Evolutionary conservation across 352 stramenopile genomes (phyloP).

Genomic region (Peronospora farinosa): DNA sequence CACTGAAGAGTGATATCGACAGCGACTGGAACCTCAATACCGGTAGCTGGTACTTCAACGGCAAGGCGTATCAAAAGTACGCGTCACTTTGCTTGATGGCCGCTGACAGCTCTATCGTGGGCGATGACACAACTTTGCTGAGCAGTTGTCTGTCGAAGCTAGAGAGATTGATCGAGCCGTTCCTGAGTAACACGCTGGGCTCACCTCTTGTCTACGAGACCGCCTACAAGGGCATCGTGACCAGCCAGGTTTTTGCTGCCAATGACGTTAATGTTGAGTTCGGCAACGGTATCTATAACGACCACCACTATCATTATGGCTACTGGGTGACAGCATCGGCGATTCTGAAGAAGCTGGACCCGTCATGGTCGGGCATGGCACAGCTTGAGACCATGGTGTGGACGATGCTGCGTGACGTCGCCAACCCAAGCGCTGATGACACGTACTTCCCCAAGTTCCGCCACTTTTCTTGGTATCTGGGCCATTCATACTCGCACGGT

Average conservation of each 20-base stretch:
- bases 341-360: slow-evolving; percentile 62
- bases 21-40: slow-evolving; percentile 38
- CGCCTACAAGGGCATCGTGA: slow-evolving; percentile 59
- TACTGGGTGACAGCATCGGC: slow-evolving; percentile 70
- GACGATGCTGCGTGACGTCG: slow-evolving; percentile 64
- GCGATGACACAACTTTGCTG: slow-evolving; percentile 43
- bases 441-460: slow-evolving; percentile 63
- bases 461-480: slow-evolving; percentile 70
- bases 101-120: slow-evolving; percentile 40
- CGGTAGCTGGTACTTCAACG: slow-evolving; percentile 73
- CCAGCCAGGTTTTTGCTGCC: slow-evolving; percentile 39
- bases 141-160: slow-evolving; percentile 56
- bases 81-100: slow-evolving; percentile 71
- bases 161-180: slow-evolving; percentile 42
- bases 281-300: slow-evolving; percentile 80
- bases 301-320: slow-evolving; percentile 80
- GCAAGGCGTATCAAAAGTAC: slow-evolving; percentile 77
- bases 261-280: slow-evolving; percentile 62
- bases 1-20: slow-evolving; percentile 49
- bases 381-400: slow-evolving; percentile 59
- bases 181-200: slow-evolving; percentile 51
- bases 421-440: slow-evolving; percentile 53
- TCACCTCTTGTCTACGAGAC: slow-evolving; percentile 66
- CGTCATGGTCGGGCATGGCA: slow-evolving; percentile 41
- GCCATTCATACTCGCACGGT: slow-evolving; percentile 72